phyloP scores from a whole-genome alignment of 2,329 filamentous ascomycete genomes.

The Fusarium sp. region DNA sequence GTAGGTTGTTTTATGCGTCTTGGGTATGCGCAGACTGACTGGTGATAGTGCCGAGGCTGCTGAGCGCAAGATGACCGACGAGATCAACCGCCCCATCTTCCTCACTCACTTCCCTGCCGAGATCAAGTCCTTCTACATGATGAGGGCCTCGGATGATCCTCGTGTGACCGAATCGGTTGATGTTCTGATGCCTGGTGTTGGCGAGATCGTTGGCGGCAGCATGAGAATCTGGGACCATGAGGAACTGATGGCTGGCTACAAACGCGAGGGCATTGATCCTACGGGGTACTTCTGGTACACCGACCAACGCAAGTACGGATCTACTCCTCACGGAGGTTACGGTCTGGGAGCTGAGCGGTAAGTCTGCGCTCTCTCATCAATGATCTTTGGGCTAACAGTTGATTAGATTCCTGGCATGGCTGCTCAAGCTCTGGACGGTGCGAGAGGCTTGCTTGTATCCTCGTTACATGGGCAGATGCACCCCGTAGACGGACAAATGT shows the following conservation, averaged over 20 bases:
- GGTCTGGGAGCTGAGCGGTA: slow-evolving; percentile 86
- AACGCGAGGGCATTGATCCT: slow-evolving; percentile 84
- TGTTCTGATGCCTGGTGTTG: slow-evolving; percentile 86
- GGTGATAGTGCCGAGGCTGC: slow-evolving; percentile 78
- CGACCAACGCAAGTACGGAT: slow-evolving; percentile 93
- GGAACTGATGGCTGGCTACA: slow-evolving; percentile 87
- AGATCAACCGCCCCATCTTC: slow-evolving; percentile 94
- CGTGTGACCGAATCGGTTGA: slow-evolving; percentile 95
- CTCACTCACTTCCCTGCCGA: slow-evolving; percentile 96
- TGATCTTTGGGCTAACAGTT: slow-evolving; percentile 6
- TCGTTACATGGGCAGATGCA: slow-evolving; percentile 82
- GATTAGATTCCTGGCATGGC: slow-evolving; percentile 65
- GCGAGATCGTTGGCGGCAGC: slow-evolving; percentile 94
- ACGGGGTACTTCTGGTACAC: slow-evolving; percentile 98
- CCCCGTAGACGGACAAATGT: slow-evolving; percentile 61
- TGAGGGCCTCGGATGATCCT: slow-evolving; percentile 79
- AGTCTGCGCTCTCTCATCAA: not conserved
- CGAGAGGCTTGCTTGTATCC: slow-evolving; percentile 78
- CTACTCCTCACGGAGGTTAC: slow-evolving; percentile 91
- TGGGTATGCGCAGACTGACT: not conserved
- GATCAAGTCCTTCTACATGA: slow-evolving; percentile 99
- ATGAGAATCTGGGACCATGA: slow-evolving; percentile 97
- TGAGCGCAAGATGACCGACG: slow-evolving; percentile 96
- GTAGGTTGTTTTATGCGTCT: slow-evolving; percentile 1
- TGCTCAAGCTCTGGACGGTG: slow-evolving; percentile 71